These are phyloP conservation scores for Diaporthe sp. DNA, from an alignment of 2,329 filamentous ascomycete genomes.

Conservation along the genomic window DNA sequence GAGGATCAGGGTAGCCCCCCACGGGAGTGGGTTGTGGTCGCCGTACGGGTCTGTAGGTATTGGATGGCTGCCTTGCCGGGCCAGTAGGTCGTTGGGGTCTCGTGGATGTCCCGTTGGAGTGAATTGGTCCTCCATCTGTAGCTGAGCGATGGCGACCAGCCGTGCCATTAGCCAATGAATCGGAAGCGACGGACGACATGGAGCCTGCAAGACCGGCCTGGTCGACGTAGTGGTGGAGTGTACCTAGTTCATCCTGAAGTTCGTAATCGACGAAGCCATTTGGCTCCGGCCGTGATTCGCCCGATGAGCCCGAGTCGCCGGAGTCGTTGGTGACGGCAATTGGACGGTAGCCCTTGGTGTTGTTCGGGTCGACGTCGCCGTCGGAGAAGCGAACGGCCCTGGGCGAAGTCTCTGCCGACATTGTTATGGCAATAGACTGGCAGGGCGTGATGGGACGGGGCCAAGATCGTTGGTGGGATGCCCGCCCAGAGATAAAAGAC, in stretches of 20 bases:
- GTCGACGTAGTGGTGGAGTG: slow-evolving; percentile 57
- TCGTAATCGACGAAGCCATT: slow-evolving; percentile 53
- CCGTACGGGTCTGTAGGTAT: slow-evolving; percentile 78
- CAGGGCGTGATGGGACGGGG: not conserved
- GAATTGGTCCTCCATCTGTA: slow-evolving; percentile 43
- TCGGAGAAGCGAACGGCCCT: slow-evolving; percentile 68
- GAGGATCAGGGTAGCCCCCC: slow-evolving; percentile 45
- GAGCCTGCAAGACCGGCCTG: slow-evolving; percentile 51
- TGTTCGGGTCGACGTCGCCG: slow-evolving; percentile 56
- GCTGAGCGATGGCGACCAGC: slow-evolving; percentile 52
- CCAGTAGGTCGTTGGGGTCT: slow-evolving; percentile 74
- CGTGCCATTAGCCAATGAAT: slow-evolving; percentile 54
- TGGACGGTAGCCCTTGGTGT: slow-evolving; percentile 51
- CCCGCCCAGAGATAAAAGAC: not conserved
- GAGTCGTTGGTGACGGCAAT: slow-evolving; percentile 54
- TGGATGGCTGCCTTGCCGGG: slow-evolving; percentile 79
- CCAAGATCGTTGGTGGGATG: not conserved
- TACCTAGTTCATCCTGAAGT: slow-evolving; percentile 59
- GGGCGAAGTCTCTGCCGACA: slow-evolving; percentile 61
- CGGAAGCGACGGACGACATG: slow-evolving; percentile 54
- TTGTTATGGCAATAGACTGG: slow-evolving; percentile 31
- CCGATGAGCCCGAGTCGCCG: slow-evolving; percentile 59
- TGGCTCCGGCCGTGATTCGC: slow-evolving; percentile 56
- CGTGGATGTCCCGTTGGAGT: slow-evolving; percentile 45
- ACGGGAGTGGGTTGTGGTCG: slow-evolving; percentile 56